Evolutionary conservation across 495 filamentous ascomycete species (phyloP), one percentile per base, ranked within the genome.

Genomic region (Podospora pseudopauciseta): DNA sequence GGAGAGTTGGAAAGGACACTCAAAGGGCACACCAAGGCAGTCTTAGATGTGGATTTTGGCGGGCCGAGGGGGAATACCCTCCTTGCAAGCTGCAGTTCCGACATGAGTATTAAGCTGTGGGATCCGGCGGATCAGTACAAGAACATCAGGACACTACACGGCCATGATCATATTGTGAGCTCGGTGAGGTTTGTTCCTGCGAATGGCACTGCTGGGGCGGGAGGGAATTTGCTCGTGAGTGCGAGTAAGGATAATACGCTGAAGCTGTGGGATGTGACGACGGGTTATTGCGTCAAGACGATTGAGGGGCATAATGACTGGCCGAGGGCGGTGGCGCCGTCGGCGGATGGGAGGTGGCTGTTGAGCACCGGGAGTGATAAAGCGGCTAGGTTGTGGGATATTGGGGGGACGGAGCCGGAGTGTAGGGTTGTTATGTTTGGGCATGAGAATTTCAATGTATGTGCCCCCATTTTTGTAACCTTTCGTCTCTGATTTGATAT

Each of bases 51-150:
- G 54, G 94, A 97, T 72, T 97, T 89, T 79, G 93, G 94, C 30
- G 94, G 93, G 0, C 92, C 91, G 70, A 11, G 39, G 39, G 91
- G 91, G 44, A 88, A 88, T 9, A 92, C 89, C 7, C 83, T 97
- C 23, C 84, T 97, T 56, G 94, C 92, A 26, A 91, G 88, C 4
- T 97, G 94, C 77, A 90, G 86, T 19, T 90, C 88, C 66, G 94
- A 97, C 73, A 81, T 97, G 2, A 94, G 91, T 0, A 96, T 97
- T 79, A 97, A 97, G 75, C 76, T 97, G 16, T 97, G 94, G 94
- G 92, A 97, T 68, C 94, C 94, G 4, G 86, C 85, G n/a, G 90
- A 96, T 70, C 91, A 94, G 60, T 97, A 97, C 80, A 94, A 96
- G 72, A 96, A 96, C 74, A 93, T 96, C 65, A 87, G 93, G 59